Evolutionary conservation across 1,139 yeast species (phyloP).

Genomic region (Suhomyces coccinellae): DNA sequence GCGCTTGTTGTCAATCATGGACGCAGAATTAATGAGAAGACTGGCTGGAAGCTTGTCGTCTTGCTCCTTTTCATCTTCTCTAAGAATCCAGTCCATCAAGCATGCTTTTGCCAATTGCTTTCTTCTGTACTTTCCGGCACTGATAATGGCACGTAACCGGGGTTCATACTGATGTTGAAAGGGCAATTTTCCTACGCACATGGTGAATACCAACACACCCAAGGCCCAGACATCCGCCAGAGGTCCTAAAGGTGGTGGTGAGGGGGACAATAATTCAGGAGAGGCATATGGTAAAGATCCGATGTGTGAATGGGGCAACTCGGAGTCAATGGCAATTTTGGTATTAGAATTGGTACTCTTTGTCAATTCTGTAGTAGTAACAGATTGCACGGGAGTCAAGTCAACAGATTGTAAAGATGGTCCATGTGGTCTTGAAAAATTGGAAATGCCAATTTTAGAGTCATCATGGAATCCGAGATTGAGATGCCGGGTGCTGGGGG

Average conservation of each 20-base stretch:
- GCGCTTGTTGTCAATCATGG: conserved; percentile 27
- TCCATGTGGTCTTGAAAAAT: conserved; percentile 31
- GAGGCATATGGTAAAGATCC: conserved; percentile 94
- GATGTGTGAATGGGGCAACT: conserved; percentile 64
- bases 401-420: conserved; percentile 39
- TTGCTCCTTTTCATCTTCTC: conserved; percentile 16
- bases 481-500: conserved; percentile 26
- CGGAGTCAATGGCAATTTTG: conserved; percentile 32
- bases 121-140: conserved; percentile 62
- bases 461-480: conserved; percentile 26
- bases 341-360: conserved; percentile 10
- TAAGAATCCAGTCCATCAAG: conserved; percentile 29
- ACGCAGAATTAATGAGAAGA: conserved; percentile 16
- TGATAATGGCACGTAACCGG: conserved; percentile 67
- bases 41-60: conserved; percentile 9
- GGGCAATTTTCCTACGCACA: conserved; percentile 75
- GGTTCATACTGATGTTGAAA: conserved; percentile 85
- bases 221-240: conserved; percentile 89
- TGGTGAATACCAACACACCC: conserved; percentile 74
- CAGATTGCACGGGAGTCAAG: conserved; percentile 33
- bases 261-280: conserved; percentile 73
- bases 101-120: conserved; percentile 40
- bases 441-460: conserved; percentile 34
- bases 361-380: conserved; percentile 15
- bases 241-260: conserved; percentile 70